Base-by-base conservation (phyloP, 805 yeast species). In the Metschnikowia anglica region DNA sequence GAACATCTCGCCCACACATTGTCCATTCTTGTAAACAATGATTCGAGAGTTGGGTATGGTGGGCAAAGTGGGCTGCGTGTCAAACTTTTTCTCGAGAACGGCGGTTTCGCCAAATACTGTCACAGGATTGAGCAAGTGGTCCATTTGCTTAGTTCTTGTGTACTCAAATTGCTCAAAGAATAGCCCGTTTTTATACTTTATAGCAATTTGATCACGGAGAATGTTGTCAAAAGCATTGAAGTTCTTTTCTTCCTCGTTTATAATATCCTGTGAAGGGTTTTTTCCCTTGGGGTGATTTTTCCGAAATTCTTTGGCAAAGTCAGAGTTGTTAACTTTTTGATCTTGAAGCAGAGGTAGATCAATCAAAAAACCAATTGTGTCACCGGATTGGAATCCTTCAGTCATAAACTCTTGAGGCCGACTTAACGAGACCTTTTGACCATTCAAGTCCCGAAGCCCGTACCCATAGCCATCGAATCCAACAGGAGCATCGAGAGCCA, bases 381-480 rank as follows among this genome's bases (percentile, higher is more conserved):
- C 99, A 9, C 97, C 97, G 1, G 80, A 62, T 21, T 66, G 64
- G 52, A 88, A 80, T 2, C 85, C 81, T 19, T 68, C 74, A 2
- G 63, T 54, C 71, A 83, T 69, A 49, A 79, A 77, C 25, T 74
- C 72, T 19, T 63, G 58, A 0, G 88, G 88, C 37, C 90, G 74
- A 45, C 91, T 82, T 33, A 84, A 64, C 50, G 93, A 95, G 18
- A 93, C 73, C 21, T 77, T 78, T 51, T 86, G 85, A 2, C 95
- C 90, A 5, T 75, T 72, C 27, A 76, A 74, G 63, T 91, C 97
- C 46, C 97, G 73, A 2, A 93, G 57, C 2, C 96, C 97, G 62
- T 93, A 91, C 0, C 97, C 91, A 65, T 89, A 93, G 0, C 89
- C 91, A 62, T 93, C 98, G 55, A 79, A 88, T 2, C 99, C 99